Evolutionary conservation across 768 basidiomycete species (phyloP).

Genomic region (Exidia glandulosa): DNA sequence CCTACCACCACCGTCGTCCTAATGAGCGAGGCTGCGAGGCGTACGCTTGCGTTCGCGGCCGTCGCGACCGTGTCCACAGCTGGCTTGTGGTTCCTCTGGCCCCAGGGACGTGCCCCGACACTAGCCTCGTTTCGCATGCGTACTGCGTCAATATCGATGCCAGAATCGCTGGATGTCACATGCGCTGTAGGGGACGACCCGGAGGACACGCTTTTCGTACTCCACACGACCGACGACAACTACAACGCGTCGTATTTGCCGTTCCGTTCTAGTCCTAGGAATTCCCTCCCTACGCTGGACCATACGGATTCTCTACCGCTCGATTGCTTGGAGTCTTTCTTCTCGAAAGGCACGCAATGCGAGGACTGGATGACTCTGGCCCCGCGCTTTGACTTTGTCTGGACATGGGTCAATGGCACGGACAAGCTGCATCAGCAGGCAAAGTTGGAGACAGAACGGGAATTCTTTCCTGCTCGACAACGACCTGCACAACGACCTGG

Average conservation of each 20-base stretch:
- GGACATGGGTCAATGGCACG: slow-evolving; percentile 1
- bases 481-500: neutral
- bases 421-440: neutral
- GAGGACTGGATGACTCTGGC: neutral
- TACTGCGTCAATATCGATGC: neutral
- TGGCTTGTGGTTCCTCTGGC: neutral
- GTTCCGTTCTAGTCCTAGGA: neutral
- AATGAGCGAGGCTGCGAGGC: neutral
- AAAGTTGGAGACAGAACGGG: neutral
- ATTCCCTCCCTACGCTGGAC: neutral
- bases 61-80: neutral
- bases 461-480: neutral
- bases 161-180: neutral
- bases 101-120: neutral
- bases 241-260: neutral
- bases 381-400: neutral
- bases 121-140: neutral
- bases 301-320: neutral
- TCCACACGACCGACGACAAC: neutral
- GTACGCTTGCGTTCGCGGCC: neutral
- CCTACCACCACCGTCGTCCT: neutral
- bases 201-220: neutral
- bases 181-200: neutral
- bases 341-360: neutral
- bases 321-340: neutral